Conservation (phyloP, 208 protist genomes). For the Trypanosoma mega region DNA sequence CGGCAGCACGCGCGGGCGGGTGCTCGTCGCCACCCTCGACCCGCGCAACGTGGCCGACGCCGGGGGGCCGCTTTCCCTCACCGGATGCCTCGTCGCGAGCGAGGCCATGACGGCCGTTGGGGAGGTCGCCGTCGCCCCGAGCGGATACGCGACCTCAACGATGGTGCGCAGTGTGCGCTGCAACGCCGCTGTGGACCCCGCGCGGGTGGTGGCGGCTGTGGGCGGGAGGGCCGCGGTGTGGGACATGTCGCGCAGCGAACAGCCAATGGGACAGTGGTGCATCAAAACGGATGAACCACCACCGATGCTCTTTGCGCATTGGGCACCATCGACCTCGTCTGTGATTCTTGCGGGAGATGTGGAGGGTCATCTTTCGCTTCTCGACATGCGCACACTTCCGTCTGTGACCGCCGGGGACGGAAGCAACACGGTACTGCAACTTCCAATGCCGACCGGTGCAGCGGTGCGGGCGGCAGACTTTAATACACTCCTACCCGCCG, state of each 20-base stretch:
- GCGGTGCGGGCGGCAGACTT: constrained; percentile 50
- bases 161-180: constrained; percentile 59
- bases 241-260: constrained; percentile 45
- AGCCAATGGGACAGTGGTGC: constrained; percentile 55
- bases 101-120: constrained; percentile 29
- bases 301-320: constrained; percentile 51
- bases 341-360: constrained; percentile 78
- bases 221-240: constrained; percentile 60
- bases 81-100: constrained; percentile 32
- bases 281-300: constrained; percentile 10
- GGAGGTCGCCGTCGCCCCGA: constrained; percentile 55
- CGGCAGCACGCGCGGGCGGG: constrained; percentile 64
- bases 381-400: constrained; percentile 41
- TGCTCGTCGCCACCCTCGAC: constrained; percentile 49
- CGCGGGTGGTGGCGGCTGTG: constrained; percentile 39
- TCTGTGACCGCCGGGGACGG: too few species aligned
- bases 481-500: constrained; percentile 64
- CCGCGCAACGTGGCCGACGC: constrained; percentile 33
- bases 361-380: constrained; percentile 59
- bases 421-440: constrained; percentile 31
- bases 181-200: constrained; percentile 37
- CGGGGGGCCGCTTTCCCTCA: constrained; percentile 29
- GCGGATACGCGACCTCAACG: constrained; percentile 54
- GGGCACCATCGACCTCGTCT: constrained; percentile 53
- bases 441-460: constrained; percentile 38